Evolutionary conservation across 1,284 basidiomycete genomes (phyloP), one percentile per base, ranked within the genome.

Genomic region (Cystobasidium pallidum): DNA sequence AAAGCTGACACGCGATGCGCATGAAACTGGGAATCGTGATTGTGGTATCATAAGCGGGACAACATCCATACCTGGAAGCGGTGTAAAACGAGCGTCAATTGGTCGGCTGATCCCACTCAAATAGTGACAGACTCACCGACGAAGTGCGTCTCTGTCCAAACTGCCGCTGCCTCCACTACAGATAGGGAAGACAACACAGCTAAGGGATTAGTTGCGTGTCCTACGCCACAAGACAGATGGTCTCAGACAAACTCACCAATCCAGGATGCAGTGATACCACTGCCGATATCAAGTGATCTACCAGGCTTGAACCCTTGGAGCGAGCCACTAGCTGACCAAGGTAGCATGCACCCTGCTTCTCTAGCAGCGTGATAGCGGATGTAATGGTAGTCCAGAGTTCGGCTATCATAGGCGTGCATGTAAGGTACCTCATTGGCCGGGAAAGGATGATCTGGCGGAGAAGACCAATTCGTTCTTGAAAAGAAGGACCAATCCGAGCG

Each of bases 251-350:
- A 59, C 66, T 59, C 32, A 70, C 67, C 17, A 15, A 71, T 71
- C 68, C 68, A 71, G 7, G 34, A 13, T 21, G 68, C 68, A 6
- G 59, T 15, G 1, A 57, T 36, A 21, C 49, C 68, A n/a, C 68
- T 64, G 1, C 68, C 68, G 26, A 71, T 41, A 47, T 71, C 68
- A 13, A 71, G 61, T 34, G 62, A 59, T 45, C 41, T 52, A 30
- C 52, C 52, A 32, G 68, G 68, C 30, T n/a, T 28, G 19, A 71
- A 19, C 24, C 51, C 30, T 32, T 15, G 24, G 55, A 49, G 10
- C 36, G 36, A 4, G 24, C 11, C 2, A 21, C 15, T n/a, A 34
- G 55, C 49, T 8, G 55, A 61, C 67, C 67, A 70, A 21, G 67
- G 67, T 1, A 70, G 28, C 41, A 62, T 62, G 15, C 41, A 43